Base-by-base conservation (phyloP, 2,329 filamentous ascomycete genomes). In the Colletotrichum karsti region DNA sequence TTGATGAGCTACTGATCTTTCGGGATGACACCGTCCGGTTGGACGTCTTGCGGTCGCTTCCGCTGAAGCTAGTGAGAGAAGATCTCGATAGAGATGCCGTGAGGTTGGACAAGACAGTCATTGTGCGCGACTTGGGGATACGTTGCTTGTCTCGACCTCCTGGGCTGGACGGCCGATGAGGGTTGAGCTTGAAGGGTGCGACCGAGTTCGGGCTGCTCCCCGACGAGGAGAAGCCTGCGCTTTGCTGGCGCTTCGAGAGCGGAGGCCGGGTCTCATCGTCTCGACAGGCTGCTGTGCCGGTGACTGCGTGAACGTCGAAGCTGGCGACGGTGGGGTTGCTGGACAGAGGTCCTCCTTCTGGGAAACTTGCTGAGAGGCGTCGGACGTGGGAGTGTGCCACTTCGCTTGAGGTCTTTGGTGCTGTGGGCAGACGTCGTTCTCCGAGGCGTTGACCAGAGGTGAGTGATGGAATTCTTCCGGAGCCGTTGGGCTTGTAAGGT, bases 91-190 rank as follows among this genome's bases (percentile, higher is more conserved):
- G 77, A 1, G 84, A 83, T 3, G 79, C 77, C 6, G 82, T 84
- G 39, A 87, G 69, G 10, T 80, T 84, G 7, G 82, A 82, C 10
- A 87, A 72, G 2, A 83, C 80, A 24, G 72, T 80, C 70, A 85
- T 75, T 1, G 85, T 85, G 26, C 78, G 77, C 6, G 84, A 85
- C 63, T 78, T 85, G 7, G 84, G 80, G 1, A 86, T 68, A 30
- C 54, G 69, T 18, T 54, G 54, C 53, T 69, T 70, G 18, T 51
- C 50, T 37, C 33, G 10, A 5, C 13, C 48, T 22, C n/a, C 22
- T 50, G 37, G 66, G 20, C 20, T 41, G 10, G 66, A 20, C 6
- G 51, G 22, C 8, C 20, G 51, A n/a, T n/a, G n/a, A 9, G 28
- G 10, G 4, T 22, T 33, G 20, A 41, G 9, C 2, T 51, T 41